Conservation (phyloP, 169 alveolate genomes). For the Miamiensis avidus region DNA sequence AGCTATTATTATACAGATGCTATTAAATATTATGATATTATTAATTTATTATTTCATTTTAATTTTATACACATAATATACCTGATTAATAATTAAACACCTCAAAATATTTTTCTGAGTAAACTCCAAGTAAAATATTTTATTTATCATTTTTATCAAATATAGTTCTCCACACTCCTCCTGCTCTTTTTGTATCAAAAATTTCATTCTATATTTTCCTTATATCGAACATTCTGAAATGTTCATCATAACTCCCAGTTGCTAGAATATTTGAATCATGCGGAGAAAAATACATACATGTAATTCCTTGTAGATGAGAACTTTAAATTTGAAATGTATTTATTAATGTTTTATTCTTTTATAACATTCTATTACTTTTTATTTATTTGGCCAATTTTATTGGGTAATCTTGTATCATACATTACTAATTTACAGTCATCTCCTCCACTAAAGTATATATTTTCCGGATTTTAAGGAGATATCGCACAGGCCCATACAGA, state of each 20-base stretch:
- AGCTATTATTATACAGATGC: too few relatives aligned
- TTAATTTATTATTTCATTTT: neutral
- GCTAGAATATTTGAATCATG: too few relatives aligned
- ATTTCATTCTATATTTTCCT: conserved; percentile 19
- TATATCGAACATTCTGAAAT: conserved; percentile 26
- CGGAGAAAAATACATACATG: neutral
- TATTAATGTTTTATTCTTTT: too few relatives aligned
- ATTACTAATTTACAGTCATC: conserved; percentile 19
- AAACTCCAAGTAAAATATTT: conserved; percentile 12
- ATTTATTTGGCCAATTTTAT: conserved; percentile 1
- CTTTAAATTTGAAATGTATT: too few relatives aligned
- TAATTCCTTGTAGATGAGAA: conserved; percentile 8
- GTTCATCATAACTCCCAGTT: conserved; percentile 11
- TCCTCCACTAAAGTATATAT: conserved; percentile 20
- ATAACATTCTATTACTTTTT: neutral
- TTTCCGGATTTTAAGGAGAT: neutral
- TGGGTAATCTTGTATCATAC: conserved; percentile 3
- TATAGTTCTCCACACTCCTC: conserved; percentile 31
- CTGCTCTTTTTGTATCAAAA: conserved; percentile 6
- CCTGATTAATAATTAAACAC: neutral
- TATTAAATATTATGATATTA: neutral
- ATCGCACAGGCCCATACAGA: conserved; percentile 29
- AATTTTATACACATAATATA: neutral
- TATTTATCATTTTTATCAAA: neutral
- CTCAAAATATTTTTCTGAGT: conserved; percentile 21